Evolutionary conservation across 495 filamentous ascomycete species (phyloP).

Genomic region (Cryomyces minteri): DNA sequence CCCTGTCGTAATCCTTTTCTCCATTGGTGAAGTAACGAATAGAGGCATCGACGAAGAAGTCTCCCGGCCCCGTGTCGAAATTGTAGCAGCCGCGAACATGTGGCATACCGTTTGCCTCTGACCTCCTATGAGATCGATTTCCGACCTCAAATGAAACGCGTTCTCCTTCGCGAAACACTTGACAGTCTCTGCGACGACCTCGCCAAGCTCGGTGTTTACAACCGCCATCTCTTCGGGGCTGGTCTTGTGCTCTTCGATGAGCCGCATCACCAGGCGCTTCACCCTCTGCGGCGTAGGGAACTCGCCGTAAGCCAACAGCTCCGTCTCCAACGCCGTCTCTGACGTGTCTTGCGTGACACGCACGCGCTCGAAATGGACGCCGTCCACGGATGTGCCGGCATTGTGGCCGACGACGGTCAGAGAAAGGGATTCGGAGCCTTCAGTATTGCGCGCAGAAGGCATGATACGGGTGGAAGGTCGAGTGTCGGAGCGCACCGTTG

Average conservation of each 20-base stretch:
- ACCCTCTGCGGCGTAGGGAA: conserved; percentile 31
- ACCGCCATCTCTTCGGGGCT: conserved; percentile 7
- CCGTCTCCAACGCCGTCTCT: too few relatives aligned
- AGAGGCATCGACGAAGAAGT: conserved; percentile 27
- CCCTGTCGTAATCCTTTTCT: conserved; percentile 26
- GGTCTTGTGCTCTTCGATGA: conserved; percentile 7
- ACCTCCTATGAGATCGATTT: conserved; percentile 35
- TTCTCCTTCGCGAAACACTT: conserved; percentile 21
- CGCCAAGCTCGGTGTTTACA: conserved; percentile 10
- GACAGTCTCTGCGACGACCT: conserved; percentile 8
- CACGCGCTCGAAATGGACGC: conserved; percentile 33
- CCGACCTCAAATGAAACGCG: conserved; percentile 21
- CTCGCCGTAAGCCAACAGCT: too few relatives aligned
- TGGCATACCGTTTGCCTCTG: conserved; percentile 41
- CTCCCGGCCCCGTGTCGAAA: conserved; percentile 33
- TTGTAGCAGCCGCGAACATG: conserved; percentile 30
- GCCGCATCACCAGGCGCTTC: conserved; percentile 26
- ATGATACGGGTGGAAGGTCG: too few relatives aligned
- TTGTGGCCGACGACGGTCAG: conserved; percentile 4
- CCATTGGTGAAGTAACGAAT: conserved; percentile 28
- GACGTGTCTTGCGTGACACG: conserved; percentile 31
- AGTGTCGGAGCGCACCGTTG: too few relatives aligned
- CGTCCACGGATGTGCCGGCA: conserved; percentile 27
- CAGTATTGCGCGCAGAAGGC: too few relatives aligned
- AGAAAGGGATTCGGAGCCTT: too few relatives aligned